phyloP scores from a whole-genome alignment of 2,329 filamentous ascomycete genomes.

The Aulographum hederae region DNA sequence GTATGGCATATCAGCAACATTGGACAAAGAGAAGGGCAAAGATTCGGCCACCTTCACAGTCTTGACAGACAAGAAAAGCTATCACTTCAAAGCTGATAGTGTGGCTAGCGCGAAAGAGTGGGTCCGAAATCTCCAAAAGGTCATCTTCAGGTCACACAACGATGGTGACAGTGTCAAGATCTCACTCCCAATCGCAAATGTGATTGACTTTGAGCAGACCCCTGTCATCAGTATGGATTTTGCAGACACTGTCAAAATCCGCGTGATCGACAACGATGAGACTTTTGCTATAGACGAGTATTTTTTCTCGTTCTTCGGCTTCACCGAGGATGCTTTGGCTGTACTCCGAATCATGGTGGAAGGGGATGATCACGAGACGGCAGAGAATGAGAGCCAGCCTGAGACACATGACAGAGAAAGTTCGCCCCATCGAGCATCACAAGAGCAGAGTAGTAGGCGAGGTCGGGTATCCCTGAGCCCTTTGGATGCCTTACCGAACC shows the following conservation, averaged over 20 bases:
- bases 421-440: slow-evolving; percentile 12
- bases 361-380: slow-evolving; percentile 27
- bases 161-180: slow-evolving; percentile 97
- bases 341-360: slow-evolving; percentile 58
- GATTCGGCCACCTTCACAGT: slow-evolving; percentile 64
- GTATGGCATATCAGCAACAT: slow-evolving; percentile 72
- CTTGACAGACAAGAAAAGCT: slow-evolving; percentile 64
- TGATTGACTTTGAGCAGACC: slow-evolving; percentile 84
- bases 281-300: slow-evolving; percentile 96
- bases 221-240: slow-evolving; percentile 83
- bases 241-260: slow-evolving; percentile 83
- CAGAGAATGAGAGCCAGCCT: not conserved
- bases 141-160: slow-evolving; percentile 90
- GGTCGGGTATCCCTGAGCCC: not conserved
- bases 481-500: slow-evolving; percentile 6
- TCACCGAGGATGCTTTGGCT: slow-evolving; percentile 65
- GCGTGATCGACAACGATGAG: slow-evolving; percentile 84
- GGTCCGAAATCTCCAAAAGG: slow-evolving; percentile 84
- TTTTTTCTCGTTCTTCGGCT: slow-evolving; percentile 89
- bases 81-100: slow-evolving; percentile 81
- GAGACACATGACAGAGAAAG: slow-evolving; percentile 30
- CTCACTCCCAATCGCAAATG: slow-evolving; percentile 68
- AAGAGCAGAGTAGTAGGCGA: slow-evolving; percentile 18
- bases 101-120: slow-evolving; percentile 80
- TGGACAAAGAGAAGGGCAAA: slow-evolving; percentile 49